These are phyloP conservation scores for Phytopythium delawarense DNA, from an alignment of 352 stramenopile species.

Conservation along the genomic window DNA sequence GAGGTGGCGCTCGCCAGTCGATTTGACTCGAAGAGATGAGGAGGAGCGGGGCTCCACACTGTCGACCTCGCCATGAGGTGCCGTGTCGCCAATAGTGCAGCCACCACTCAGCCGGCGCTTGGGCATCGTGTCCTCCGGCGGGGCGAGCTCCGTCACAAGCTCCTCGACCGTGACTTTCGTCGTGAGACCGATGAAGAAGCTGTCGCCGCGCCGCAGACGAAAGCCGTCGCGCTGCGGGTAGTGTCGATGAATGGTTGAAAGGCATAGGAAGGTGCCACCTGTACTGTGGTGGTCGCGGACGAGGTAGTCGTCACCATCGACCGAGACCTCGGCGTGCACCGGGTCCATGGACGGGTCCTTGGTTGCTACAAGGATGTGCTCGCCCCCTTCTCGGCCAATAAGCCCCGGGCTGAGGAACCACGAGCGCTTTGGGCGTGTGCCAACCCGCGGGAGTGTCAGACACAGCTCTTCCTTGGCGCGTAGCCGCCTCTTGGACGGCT, in stretches of 20 bases:
- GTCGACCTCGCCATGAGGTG: background rate
- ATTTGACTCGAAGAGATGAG: background rate
- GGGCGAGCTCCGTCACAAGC: conserved; percentile 10
- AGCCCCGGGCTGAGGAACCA: conserved; percentile 61
- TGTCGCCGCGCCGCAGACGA: conserved; percentile 45
- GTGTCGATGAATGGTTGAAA: conserved; percentile 63
- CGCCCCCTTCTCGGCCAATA: conserved; percentile 51
- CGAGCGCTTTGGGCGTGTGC: conserved; percentile 33
- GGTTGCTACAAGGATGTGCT: conserved; percentile 43
- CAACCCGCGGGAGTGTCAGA: conserved; percentile 35
- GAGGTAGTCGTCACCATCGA: conserved; percentile 64
- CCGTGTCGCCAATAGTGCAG: background rate
- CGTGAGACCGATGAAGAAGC: conserved; percentile 37
- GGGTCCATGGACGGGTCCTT: conserved; percentile 62
- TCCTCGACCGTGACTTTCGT: conserved; percentile 26
- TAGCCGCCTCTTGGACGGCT: conserved; percentile 18
- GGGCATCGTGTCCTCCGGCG: background rate
- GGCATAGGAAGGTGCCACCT: conserved; percentile 59
- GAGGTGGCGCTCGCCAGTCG: background rate
- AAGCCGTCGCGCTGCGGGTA: conserved; percentile 69
- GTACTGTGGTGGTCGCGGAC: conserved; percentile 43
- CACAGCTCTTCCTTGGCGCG: conserved; percentile 55
- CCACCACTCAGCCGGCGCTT: background rate
- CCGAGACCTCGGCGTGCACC: conserved; percentile 51
- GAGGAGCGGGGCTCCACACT: background rate